These are phyloP conservation scores for Lentinula sp. DNA, from an alignment of 768 basidiomycete species.

Conservation along the genomic window DNA sequence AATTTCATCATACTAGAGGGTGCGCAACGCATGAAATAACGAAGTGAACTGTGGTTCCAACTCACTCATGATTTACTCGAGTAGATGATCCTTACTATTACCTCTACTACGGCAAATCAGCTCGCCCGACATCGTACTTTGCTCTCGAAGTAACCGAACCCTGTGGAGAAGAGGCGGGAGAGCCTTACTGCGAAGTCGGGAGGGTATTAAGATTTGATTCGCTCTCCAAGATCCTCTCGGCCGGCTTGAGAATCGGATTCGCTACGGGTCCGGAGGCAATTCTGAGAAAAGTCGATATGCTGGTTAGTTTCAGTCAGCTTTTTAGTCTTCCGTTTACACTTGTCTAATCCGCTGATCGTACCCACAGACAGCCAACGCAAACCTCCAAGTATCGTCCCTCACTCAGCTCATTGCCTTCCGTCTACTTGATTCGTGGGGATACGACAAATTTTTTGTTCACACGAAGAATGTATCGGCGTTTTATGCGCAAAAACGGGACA, in stretches of 20 bases:
- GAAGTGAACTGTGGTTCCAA: too few species aligned
- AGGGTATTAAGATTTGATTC: constrained; percentile 87
- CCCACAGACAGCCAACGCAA: constrained; percentile 56
- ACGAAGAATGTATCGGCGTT: constrained; percentile 63
- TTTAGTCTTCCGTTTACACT: background rate
- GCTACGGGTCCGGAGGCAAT: constrained; percentile 68
- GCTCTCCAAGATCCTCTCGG: constrained; percentile 75
- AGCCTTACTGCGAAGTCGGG: constrained; percentile 42
- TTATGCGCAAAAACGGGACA: constrained; percentile 66
- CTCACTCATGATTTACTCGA: background rate
- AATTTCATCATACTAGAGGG: constrained; percentile 86
- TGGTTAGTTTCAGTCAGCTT: constrained; percentile 39
- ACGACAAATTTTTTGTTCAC: constrained; percentile 68
- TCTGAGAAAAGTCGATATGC: constrained; percentile 61
- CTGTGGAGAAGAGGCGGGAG: constrained; percentile 13
- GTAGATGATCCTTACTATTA: constrained; percentile 78
- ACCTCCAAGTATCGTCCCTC: constrained; percentile 60
- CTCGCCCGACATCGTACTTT: constrained; percentile 76
- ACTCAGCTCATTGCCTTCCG: constrained; percentile 56
- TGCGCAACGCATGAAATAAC: constrained; percentile 16
- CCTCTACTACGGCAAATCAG: constrained; percentile 63
- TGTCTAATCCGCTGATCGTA: background rate
- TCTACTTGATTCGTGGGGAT: constrained; percentile 67
- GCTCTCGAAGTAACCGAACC: constrained; percentile 63
- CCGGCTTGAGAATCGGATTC: constrained; percentile 79